phyloP scores from a whole-genome alignment of 2,329 filamentous ascomycete genomes.

The Ophiostoma himal-ulmi region DNA sequence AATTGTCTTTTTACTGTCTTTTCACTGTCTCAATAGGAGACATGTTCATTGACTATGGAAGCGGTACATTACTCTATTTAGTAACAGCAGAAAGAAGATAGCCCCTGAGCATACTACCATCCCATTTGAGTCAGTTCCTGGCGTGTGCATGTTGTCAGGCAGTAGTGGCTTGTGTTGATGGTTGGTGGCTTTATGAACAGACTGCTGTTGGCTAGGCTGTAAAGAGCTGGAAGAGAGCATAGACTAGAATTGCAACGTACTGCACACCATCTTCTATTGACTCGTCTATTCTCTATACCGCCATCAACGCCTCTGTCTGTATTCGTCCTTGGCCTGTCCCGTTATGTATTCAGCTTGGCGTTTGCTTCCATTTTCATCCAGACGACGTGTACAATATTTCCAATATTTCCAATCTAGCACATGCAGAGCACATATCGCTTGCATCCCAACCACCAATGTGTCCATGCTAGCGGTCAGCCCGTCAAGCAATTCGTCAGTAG shows the following conservation, averaged over 20 bases:
- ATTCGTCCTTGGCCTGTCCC: background rate
- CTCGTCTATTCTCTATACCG: background rate
- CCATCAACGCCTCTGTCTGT: background rate
- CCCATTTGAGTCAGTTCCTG: background rate
- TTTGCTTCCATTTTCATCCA: background rate
- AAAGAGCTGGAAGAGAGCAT: too few relatives aligned
- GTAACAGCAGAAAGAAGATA: background rate
- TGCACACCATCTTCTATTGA: background rate
- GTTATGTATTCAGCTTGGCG: background rate
- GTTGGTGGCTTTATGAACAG: background rate
- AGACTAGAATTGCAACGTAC: background rate
- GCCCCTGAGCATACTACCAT: too few relatives aligned
- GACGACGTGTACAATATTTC: constrained; percentile 9
- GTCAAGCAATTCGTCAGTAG: too few relatives aligned
- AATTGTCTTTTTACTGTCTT: background rate
- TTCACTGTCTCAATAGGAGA: background rate
- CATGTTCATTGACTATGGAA: background rate
- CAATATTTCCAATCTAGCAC: background rate
- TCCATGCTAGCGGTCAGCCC: background rate
- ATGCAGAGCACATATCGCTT: background rate
- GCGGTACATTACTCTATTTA: background rate
- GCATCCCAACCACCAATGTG: constrained; percentile 10
- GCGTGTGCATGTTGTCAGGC: background rate
- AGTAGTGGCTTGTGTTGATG: background rate
- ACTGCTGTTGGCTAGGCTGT: background rate